Base-by-base conservation (phyloP, 2,329 filamentous ascomycete species). In the Aspergillus bombycis region DNA sequence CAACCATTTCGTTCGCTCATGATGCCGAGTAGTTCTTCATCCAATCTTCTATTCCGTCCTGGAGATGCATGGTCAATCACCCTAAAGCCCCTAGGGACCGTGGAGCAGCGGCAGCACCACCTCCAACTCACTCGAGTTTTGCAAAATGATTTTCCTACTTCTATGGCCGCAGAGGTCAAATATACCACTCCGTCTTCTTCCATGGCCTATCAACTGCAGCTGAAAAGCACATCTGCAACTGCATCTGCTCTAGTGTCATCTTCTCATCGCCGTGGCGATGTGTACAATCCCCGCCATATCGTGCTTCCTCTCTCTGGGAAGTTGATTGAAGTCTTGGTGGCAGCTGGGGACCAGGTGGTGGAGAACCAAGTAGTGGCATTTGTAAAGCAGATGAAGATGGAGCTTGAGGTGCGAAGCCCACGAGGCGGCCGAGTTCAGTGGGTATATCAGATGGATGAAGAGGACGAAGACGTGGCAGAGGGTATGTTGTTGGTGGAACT, bases 321-420 rank as follows among this genome's bases (percentile, higher is more conserved):
- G 63, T 67, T 89, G 30, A 82, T 89, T 1, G 87, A 89, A 71
- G 76, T 89, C 1, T 69, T 86, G 2, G 85, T 89, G 0, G 80
- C 84, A 7, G 80, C 81, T 4, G 85, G 84, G 0, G 83, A 87
- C 63, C 67, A 72, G 8, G 75, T 87, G 0, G 72, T 72, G 23
- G 77, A 83, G 64, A 85, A 85, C 1, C 82, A 88, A 45, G 75
- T 84, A 0, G 77, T 89, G 67, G 84, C 79, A 9, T 85, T 89
- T 21, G 82, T 89, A 23, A 85, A 85, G 73, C 87, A 89, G 74
- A 89, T 89, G 86, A 89, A 89, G 75, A 90, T 89, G 87, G 88
- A 90, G 67, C 74, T 89, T n/a, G 88, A 89, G 68, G 83, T 90
- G 3, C 74, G 88, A 26, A 80, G 80, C 60, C 77, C 79, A 19